Evolutionary conservation across 2,329 filamentous ascomycete genomes (phyloP).

Genomic region (Lachnellula arida): DNA sequence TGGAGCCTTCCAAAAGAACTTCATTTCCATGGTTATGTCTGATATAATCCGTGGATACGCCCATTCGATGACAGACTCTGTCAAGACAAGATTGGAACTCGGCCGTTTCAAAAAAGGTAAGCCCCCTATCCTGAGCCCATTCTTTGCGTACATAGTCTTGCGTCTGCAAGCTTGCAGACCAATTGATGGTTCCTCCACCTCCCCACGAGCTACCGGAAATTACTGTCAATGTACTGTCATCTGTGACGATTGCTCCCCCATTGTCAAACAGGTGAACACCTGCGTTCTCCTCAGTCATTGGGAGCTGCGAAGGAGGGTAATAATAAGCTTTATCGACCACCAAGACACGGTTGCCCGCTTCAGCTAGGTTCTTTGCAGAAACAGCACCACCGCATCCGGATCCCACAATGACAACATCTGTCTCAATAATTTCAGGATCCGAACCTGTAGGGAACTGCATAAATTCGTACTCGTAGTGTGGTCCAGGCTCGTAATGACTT

Average conservation of each 20-base stretch:
- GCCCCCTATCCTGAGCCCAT: conserved; percentile 63
- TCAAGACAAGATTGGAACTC: conserved; percentile 78
- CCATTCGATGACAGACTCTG: conserved; percentile 73
- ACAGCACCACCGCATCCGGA: conserved; percentile 85
- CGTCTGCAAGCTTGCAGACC: conserved; percentile 51
- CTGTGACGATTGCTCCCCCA: conserved; percentile 50
- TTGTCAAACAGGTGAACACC: conserved; percentile 64
- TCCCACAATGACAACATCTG: conserved; percentile 81
- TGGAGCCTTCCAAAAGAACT: conserved; percentile 68
- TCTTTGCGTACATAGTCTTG: conserved; percentile 74
- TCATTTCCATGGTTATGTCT: conserved; percentile 70
- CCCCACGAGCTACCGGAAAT: conserved; percentile 72
- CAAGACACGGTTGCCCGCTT: conserved; percentile 69
- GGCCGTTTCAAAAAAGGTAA: conserved; percentile 68
- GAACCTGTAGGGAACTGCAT: conserved; percentile 23
- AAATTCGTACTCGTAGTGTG: conserved; percentile 32
- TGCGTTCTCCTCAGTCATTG: conserved; percentile 63
- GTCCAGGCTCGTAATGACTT: conserved; percentile 33
- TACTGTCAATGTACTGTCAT: conserved; percentile 56
- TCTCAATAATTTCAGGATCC: conserved; percentile 57
- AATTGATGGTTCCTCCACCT: conserved; percentile 80
- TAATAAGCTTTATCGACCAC: conserved; percentile 82
- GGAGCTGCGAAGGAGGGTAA: conserved; percentile 66
- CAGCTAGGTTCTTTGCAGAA: conserved; percentile 72
- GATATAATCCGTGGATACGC: conserved; percentile 61